These are phyloP conservation scores for Viola pubescens DNA, from an alignment of 441 rosid species.

Conservation along the genomic window DNA sequence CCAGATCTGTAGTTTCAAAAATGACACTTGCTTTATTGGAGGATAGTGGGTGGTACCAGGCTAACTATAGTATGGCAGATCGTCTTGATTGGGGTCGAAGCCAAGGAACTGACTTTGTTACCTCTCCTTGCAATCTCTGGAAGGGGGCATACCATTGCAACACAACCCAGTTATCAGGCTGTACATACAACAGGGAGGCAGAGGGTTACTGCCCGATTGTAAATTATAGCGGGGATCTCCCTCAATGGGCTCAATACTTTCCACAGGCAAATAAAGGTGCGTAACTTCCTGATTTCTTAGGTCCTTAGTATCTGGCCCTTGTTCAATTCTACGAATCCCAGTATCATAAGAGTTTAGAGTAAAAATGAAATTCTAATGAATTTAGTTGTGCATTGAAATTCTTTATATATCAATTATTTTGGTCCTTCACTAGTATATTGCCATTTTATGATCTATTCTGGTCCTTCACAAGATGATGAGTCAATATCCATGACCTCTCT, in stretches of 20 bases:
- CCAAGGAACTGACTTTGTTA: constrained; percentile 91
- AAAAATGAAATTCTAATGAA: not conserved
- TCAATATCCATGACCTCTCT: too few relatives aligned
- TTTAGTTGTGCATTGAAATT: not conserved
- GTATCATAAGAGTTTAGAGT: not conserved
- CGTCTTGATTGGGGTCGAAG: constrained; percentile 94
- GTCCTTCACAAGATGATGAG: not conserved
- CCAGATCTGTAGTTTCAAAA: constrained; percentile 95
- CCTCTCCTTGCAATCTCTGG: constrained; percentile 92
- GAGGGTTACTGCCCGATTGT: constrained; percentile 98
- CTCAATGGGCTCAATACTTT: constrained; percentile 97
- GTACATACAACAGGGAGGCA: constrained; percentile 98
- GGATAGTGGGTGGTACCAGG: constrained; percentile 99
- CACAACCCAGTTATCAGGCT: constrained; percentile 84
- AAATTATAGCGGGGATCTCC: constrained; percentile 88
- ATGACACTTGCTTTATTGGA: constrained; percentile 94
- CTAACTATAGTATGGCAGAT: constrained; percentile 97
- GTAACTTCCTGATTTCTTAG: not conserved
- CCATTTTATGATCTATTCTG: not conserved
- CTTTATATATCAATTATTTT: not conserved
- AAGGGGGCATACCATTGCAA: constrained; percentile 95
- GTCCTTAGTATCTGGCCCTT: not conserved
- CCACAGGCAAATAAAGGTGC: constrained; percentile 93
- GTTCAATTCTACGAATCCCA: not conserved
- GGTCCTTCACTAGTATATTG: not conserved